Evolutionary conservation across 805 yeast species (phyloP).

Genomic region (Ogataea methanolica): DNA sequence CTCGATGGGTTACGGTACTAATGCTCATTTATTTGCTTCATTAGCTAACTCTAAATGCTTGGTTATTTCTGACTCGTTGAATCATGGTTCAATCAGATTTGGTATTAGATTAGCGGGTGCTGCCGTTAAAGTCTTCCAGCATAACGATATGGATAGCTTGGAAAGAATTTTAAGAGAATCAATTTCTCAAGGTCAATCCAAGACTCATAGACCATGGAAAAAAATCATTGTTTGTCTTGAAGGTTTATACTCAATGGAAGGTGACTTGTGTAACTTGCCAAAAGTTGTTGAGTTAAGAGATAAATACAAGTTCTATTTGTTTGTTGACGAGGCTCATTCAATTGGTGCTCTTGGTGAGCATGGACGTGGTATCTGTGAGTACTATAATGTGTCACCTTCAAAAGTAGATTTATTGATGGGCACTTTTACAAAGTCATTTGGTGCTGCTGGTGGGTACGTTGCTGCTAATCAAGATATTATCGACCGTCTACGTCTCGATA

Average conservation of each 20-base stretch:
- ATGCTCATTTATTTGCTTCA: slow-evolving; percentile 80
- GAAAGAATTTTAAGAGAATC: slow-evolving; percentile 77
- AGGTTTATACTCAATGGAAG: slow-evolving; percentile 92
- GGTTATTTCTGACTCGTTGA: slow-evolving; percentile 89
- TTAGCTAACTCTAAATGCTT: slow-evolving; percentile 83
- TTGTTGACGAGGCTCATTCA: slow-evolving; percentile 97
- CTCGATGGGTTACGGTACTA: slow-evolving; percentile 95
- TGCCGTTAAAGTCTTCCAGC: slow-evolving; percentile 85
- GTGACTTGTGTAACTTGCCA: slow-evolving; percentile 83
- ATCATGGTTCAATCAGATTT: slow-evolving; percentile 93
- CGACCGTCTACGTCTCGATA: slow-evolving; percentile 67
- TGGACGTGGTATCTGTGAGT: slow-evolving; percentile 95
- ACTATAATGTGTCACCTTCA: slow-evolving; percentile 73
- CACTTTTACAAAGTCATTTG: slow-evolving; percentile 94
- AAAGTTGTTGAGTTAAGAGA: slow-evolving; percentile 64
- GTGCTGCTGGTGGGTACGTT: slow-evolving; percentile 97
- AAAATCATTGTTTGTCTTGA: slow-evolving; percentile 82
- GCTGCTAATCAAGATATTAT: slow-evolving; percentile 71
- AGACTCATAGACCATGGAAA: slow-evolving; percentile 94
- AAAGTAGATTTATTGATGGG: slow-evolving; percentile 92
- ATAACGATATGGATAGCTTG: slow-evolving; percentile 79
- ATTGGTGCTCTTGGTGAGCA: slow-evolving; percentile 96
- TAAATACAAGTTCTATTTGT: slow-evolving; percentile 83
- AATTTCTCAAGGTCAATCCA: slow-evolving; percentile 92
- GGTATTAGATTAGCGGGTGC: slow-evolving; percentile 94